Evolutionary conservation across 768 basidiomycete genomes (phyloP), one percentile per base, ranked within the genome.

Genomic region (Pleurotus sapidus): DNA sequence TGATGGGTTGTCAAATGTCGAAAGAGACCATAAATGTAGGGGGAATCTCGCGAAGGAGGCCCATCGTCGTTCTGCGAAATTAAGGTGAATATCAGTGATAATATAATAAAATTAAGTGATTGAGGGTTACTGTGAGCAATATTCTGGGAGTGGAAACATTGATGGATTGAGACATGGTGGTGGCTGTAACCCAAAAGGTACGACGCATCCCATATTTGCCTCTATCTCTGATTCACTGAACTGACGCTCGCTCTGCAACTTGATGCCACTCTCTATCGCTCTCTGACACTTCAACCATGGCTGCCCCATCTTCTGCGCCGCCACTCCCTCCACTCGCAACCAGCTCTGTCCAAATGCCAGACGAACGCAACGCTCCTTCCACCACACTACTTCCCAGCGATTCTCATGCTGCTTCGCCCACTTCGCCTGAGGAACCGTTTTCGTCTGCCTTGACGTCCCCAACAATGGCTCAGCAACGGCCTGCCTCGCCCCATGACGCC

Each of bases 61-160:
- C 91, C 91, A 64, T 94, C 92, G 64, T 94, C 91, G 67, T 93
- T 93, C 86, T 91, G 63, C 5, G 57, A 39, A n/a, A 34, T 34
- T 34, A 34, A 34, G 30, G 30, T 34, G 30, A 34, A 34, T 34
- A 34, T 34, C 8, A 34, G 30, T 34, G 30, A 34, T 11, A 34
- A 34, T 18, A 37, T 45, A 39, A 24, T 20, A 51, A 37, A 42
- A 42, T 12, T 38, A 27, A 27, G 37, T 25, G 43, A 24, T 49
- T 54, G 25, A 57, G 37, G 47, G 4, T n/a, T 60, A 77, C 77
- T 38, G 77, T 78, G 56, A 80, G 72, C 42, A 78, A 71, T 38
- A 78, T 68, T 45, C 63, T 72, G 49, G 72, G 74, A 54, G 57
- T 59, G 3, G 61, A 24, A 43, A 57, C 14, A 46, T 48, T 48